These are phyloP conservation scores for Nicotiana tomentosiformis DNA, from an alignment of 257 asterid species.

Conservation along the genomic window DNA sequence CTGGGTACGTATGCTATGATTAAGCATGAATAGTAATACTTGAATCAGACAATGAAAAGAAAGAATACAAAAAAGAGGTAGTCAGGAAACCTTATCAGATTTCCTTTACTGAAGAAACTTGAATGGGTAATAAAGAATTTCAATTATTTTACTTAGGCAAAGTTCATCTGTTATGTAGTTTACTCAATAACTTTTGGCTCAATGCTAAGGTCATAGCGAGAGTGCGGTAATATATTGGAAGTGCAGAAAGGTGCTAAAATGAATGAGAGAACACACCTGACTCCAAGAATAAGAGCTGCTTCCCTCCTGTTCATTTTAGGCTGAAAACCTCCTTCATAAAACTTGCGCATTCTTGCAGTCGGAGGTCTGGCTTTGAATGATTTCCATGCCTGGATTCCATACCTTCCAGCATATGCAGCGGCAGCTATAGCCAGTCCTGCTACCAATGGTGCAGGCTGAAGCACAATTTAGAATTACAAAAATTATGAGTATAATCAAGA, in stretches of 20 bases:
- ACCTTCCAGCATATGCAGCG: conserved; percentile 73
- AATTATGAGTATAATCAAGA: not conserved
- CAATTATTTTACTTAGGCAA: not conserved
- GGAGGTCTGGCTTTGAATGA: conserved; percentile 85
- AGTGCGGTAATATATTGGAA: not conserved
- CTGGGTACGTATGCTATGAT: not conserved
- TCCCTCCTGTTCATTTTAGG: conserved; percentile 80
- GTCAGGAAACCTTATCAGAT: not conserved
- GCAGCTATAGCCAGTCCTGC: conserved; percentile 77
- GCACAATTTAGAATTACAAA: not conserved
- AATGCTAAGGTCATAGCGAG: not conserved
- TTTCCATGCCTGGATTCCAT: conserved; percentile 80
- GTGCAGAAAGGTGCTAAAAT: not conserved
- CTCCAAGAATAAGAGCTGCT: conserved; percentile 88
- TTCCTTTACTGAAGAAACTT: not conserved
- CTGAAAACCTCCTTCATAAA: conserved; percentile 90
- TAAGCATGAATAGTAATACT: not conserved
- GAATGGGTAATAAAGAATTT: not conserved
- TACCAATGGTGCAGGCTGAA: conserved; percentile 55
- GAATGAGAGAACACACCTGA: conserved; percentile 37
- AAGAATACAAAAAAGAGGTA: not conserved
- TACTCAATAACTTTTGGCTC: not conserved
- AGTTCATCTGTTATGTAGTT: not conserved
- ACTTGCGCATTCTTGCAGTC: conserved; percentile 67
- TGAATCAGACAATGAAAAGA: not conserved